These are phyloP conservation scores for Didymosphaeria variabile DNA, from an alignment of 2,329 filamentous ascomycete species.

Conservation along the genomic window DNA sequence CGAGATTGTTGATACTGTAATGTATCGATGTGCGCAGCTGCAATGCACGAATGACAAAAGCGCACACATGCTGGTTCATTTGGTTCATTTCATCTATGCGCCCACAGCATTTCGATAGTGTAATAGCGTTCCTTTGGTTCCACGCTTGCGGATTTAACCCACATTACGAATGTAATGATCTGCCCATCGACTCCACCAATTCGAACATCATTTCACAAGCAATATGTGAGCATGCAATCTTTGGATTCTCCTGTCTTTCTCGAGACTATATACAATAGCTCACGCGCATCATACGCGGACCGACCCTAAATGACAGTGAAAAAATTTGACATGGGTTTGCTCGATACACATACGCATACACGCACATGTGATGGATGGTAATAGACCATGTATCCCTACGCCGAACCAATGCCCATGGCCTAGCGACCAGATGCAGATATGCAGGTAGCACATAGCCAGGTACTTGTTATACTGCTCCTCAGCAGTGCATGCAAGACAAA, in stretches of 20 bases:
- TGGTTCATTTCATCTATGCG: too few relatives aligned
- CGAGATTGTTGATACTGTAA: neutral
- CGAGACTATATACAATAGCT: slow-evolving; percentile 6
- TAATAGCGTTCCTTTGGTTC: too few relatives aligned
- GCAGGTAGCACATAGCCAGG: slow-evolving; percentile 14
- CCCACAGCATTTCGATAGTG: too few relatives aligned
- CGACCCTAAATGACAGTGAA: neutral
- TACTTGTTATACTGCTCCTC: slow-evolving; percentile 33
- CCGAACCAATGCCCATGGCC: slow-evolving; percentile 10
- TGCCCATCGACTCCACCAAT: too few relatives aligned
- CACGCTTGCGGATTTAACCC: too few relatives aligned
- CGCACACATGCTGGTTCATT: too few relatives aligned
- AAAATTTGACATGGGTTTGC: neutral
- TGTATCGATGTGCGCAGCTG: too few relatives aligned
- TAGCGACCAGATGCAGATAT: slow-evolving; percentile 12
- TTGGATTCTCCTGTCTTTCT: neutral
- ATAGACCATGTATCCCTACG: slow-evolving; percentile 3
- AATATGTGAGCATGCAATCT: too few relatives aligned
- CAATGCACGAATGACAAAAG: too few relatives aligned
- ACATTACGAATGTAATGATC: too few relatives aligned
- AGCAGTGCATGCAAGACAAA: slow-evolving; percentile 23
- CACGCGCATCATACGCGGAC: neutral
- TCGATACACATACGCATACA: neutral
- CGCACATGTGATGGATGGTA: neutral
- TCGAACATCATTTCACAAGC: too few relatives aligned